These are phyloP conservation scores for Thermothielavioides terrestris DNA, from an alignment of 495 filamentous ascomycete species.

Conservation along the genomic window DNA sequence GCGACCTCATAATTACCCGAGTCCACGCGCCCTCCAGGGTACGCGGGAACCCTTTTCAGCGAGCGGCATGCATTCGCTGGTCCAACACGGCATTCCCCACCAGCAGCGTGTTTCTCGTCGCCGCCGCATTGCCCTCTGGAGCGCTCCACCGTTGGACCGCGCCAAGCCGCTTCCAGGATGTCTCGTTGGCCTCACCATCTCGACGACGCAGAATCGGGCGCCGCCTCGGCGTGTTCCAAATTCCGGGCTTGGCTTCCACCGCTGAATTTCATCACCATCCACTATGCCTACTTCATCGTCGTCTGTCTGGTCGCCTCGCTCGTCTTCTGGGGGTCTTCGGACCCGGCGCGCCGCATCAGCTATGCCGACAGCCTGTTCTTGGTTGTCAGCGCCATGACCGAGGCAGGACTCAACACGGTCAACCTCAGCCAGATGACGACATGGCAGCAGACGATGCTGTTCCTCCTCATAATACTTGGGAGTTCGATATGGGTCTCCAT, in stretches of 20 bases:
- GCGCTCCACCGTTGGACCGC: background rate
- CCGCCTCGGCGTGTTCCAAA: background rate
- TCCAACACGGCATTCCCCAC: background rate
- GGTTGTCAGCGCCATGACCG: slow-evolving; percentile 70
- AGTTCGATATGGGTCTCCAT: slow-evolving; percentile 59
- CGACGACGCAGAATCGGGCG: slow-evolving; percentile 11
- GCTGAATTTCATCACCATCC: slow-evolving; percentile 66
- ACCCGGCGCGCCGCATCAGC: slow-evolving; percentile 50
- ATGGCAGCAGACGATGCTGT: slow-evolving; percentile 70
- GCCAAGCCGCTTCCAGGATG: background rate
- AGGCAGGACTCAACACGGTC: slow-evolving; percentile 65
- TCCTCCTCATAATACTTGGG: slow-evolving; percentile 62
- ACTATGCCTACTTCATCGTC: slow-evolving; percentile 65
- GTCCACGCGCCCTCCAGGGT: no score
- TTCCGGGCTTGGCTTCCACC: slow-evolving; percentile 37
- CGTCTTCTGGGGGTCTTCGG: slow-evolving; percentile 64
- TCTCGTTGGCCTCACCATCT: slow-evolving; percentile 6
- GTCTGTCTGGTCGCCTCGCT: slow-evolving; percentile 54
- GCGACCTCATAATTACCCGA: no score
- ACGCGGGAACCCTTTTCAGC: no score
- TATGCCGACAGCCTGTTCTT: slow-evolving; percentile 74
- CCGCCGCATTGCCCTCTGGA: background rate
- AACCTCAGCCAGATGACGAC: slow-evolving; percentile 61
- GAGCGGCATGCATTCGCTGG: background rate
- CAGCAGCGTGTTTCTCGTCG: background rate